phyloP scores from a whole-genome alignment of 352 stramenopile species.

The Phytophthora fragariaefolia region DNA sequence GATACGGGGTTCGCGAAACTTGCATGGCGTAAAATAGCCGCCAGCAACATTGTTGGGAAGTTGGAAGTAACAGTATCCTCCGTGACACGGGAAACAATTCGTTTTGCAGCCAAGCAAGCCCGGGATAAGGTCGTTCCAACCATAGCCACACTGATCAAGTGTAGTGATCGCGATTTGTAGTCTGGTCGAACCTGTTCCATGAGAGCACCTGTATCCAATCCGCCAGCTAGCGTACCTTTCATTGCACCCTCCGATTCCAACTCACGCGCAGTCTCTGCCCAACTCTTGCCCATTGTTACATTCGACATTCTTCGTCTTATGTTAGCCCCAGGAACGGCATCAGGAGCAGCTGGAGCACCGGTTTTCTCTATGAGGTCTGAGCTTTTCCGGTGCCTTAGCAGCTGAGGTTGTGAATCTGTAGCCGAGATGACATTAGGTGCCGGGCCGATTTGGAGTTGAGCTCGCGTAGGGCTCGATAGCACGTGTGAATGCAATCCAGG shows the following conservation, averaged over 20 bases:
- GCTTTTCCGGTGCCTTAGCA: constrained; percentile 6
- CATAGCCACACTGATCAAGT: constrained; percentile 14
- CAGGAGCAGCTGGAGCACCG: neutral
- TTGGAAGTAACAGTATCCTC: constrained; percentile 28
- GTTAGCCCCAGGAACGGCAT: neutral
- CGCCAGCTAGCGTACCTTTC: neutral
- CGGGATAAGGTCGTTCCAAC: constrained; percentile 32
- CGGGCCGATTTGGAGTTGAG: neutral
- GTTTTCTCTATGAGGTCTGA: constrained; percentile 4
- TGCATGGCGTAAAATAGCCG: constrained; percentile 46
- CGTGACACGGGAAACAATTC: constrained; percentile 51
- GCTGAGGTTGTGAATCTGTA: neutral
- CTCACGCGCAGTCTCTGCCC: neutral
- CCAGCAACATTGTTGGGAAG: constrained; percentile 57
- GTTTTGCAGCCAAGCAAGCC: constrained; percentile 41
- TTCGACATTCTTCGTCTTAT: constrained; percentile 3
- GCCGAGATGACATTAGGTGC: neutral
- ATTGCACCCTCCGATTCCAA: neutral
- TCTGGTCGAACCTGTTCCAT: constrained; percentile 12
- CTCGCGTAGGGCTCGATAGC: neutral
- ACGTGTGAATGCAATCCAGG: neutral
- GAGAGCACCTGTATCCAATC: neutral
- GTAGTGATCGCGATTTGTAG: constrained; percentile 4
- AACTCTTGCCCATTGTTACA: constrained; percentile 7
- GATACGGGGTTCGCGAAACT: constrained; percentile 35